Evolutionary conservation across 2,329 filamentous ascomycete species (phyloP), one percentile per base, ranked within the genome.

Genomic region (Grosmannia penicillata): DNA sequence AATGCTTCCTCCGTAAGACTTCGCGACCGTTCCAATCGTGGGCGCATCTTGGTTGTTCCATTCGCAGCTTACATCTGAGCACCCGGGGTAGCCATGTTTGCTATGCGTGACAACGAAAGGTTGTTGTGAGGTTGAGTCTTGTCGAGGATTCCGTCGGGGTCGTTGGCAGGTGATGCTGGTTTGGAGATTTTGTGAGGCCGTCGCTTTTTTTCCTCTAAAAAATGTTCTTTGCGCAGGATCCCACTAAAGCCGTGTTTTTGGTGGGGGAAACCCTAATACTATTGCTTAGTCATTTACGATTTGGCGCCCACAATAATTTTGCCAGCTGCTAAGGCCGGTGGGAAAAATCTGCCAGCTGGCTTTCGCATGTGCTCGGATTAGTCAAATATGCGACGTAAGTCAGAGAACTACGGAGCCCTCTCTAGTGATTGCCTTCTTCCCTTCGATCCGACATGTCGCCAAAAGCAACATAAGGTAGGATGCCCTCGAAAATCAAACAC

Each of bases 31-130:
- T 24, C 8, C 28, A n/a, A n/a, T n/a, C n/a, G n/a, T n/a, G n/a
- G n/a, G n/a, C n/a, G n/a, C n/a, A 15, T 27, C 19, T 17, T 31
- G 18, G 25, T 27, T 19, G 26, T 38, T 30, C 28, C 33, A 26
- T 15, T 8, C 21, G 8, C 43, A 45, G 65, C 71, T 70, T 62
- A 75, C 71, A 75, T 75, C 60, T 75, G 71, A 58, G 68, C 60
- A 58, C 71, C 70, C 51, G 70, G 66, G 57, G 66, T 62, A 63
- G 71, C 68, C 70, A 75, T 75, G 51, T 62, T 74, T 44, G 40
- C 14, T 28, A 35, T 31, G 11, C 13, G 14, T 28, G 34, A 29
- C 19, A n/a, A 23, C 25, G 26, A 29, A 30, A 11, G 4, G 27
- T 19, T 33, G 28, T 22, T 19, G 15, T 28, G 19, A 14, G 26